Evolutionary conservation across 116 monocot species (phyloP), one percentile per base, ranked within the genome.

Genomic region (Trichopus zeylanicus): DNA sequence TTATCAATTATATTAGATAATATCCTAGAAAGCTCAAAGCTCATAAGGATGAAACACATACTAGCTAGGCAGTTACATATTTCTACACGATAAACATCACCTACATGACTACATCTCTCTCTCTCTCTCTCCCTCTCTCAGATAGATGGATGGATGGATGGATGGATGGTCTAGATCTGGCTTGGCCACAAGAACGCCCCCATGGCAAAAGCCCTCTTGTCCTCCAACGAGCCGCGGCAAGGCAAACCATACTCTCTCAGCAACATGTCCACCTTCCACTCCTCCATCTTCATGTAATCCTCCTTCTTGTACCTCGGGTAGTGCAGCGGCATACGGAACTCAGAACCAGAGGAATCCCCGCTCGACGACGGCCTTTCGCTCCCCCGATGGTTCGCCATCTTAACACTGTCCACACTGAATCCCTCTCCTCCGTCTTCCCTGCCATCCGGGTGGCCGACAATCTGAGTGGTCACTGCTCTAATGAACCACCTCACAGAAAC

Each of bases 201-300:
- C 28, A 84, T 84, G 13, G 72, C 84, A 42, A 52, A 79, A 0
- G 61, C 56, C 64, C 68, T 67, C 72, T 84, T 84, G 65, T 75
- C 79, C 11, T 78, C 60, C 24, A 84, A 19, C 6, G 78, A 51
- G 2, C 79, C 75, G 5, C 69, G 35, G 10, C 26, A 70, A n/a
- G 54, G 27, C 39, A 84, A 27, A 26, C 84, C 79, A 35, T 84
- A 84, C 38, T 84, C 66, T 26, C 53, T 56, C 11, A 84, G 57
- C 32, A 84, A 34, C 20, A 58, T 52, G 64, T 84, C 84, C 3
- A 84, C 31, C 68, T 53, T 69, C 79, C 75, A 79, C 53, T 67
- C 79, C 67, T 79, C 84, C 84, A 84, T 84, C 68, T 26, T 66
- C 68, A 71, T 71, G 37, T 84, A 84, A 25, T 84, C 79, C 46